Conservation (phyloP, 345 rosid species). For the Murraya paniculata region DNA sequence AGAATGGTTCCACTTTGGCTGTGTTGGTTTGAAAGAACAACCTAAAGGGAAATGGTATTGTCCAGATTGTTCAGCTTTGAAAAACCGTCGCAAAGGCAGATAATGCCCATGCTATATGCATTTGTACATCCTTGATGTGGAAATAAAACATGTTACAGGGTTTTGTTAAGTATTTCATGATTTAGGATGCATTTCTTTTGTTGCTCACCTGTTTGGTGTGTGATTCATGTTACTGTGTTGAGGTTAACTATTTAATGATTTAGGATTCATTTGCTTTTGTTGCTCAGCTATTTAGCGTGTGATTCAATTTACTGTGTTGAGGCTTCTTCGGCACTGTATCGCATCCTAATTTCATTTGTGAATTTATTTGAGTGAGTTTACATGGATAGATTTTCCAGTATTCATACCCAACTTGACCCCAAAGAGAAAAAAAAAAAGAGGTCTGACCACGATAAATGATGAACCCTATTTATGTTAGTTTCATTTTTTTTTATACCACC, state of each 20-base stretch:
- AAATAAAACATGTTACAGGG: background rate
- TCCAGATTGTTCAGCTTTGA: slow-evolving; percentile 64
- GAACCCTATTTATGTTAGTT: too few species aligned
- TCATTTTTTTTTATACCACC: too few species aligned
- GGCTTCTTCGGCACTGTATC: too few species aligned
- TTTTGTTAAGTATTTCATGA: background rate
- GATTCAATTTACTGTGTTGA: too few species aligned
- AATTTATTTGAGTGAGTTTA: too few species aligned
- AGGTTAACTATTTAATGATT: background rate
- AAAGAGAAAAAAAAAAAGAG: too few species aligned
- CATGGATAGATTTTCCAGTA: too few species aligned
- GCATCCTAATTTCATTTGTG: too few species aligned
- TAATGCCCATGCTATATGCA: slow-evolving; percentile 15
- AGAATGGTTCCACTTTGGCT: slow-evolving; percentile 98
- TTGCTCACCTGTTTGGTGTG: background rate
- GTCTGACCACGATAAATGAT: too few species aligned
- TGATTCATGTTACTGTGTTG: background rate
- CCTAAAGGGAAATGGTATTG: slow-evolving; percentile 98
- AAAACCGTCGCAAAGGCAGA: slow-evolving; percentile 71
- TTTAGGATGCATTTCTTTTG: background rate
- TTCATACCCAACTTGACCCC: too few species aligned
- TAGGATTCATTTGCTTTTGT: too few species aligned
- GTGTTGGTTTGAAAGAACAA: slow-evolving; percentile 84
- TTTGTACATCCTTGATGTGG: background rate
- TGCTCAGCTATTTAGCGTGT: too few species aligned